phyloP scores from a whole-genome alignment of 305 asterid species.

The Ilex paraguariensis region DNA sequence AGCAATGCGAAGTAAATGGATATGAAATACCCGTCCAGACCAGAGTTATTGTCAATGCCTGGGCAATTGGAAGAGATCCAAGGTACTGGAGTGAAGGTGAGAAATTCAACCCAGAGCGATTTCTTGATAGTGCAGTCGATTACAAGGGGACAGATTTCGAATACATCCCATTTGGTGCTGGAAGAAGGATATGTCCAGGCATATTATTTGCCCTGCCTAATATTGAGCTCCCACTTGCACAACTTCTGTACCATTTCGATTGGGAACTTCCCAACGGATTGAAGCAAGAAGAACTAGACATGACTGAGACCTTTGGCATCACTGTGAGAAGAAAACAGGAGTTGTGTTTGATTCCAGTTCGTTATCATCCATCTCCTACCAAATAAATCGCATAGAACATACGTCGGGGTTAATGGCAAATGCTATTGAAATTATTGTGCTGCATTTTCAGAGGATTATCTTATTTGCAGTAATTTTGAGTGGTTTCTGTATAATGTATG shows the following conservation, averaged over 20 bases:
- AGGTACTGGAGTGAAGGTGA: background rate
- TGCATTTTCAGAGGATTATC: too few species aligned
- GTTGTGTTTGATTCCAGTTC: background rate
- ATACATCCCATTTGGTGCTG: background rate
- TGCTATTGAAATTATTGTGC: too few species aligned
- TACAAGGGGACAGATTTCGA: background rate
- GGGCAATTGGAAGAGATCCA: slow-evolving; percentile 1
- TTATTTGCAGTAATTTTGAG: too few species aligned
- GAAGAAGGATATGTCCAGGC: background rate
- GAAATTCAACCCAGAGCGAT: background rate
- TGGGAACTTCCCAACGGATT: too few species aligned
- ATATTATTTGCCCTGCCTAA: too few species aligned
- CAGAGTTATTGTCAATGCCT: background rate
- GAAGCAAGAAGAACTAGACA: background rate
- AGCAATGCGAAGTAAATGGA: background rate
- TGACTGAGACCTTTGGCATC: background rate
- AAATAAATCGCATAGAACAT: too few species aligned
- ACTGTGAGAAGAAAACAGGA: background rate
- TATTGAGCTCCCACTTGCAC: too few species aligned
- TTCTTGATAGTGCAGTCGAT: background rate
- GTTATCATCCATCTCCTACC: background rate
- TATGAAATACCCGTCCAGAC: background rate
- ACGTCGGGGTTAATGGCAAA: too few species aligned
- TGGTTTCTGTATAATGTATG: too few species aligned
- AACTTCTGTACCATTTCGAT: too few species aligned